Evolutionary conservation across 2,329 filamentous ascomycete species (phyloP).

Genomic region (Talaromyces sp.): DNA sequence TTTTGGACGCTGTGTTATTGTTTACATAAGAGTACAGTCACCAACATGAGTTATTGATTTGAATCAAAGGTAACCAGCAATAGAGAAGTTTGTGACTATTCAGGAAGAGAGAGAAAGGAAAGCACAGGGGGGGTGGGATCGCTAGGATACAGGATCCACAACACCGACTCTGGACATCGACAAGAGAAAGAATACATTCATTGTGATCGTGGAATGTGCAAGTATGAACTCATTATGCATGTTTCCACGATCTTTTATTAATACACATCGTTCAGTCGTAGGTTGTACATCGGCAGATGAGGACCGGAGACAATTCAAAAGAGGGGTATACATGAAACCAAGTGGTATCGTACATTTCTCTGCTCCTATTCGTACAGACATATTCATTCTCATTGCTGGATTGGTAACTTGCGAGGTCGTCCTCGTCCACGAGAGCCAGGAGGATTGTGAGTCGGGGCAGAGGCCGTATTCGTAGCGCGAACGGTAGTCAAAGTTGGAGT

Average conservation of each 20-base stretch:
- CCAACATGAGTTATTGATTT: background rate
- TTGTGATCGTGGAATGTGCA: background rate
- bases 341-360: background rate
- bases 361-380: background rate
- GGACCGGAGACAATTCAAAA: background rate
- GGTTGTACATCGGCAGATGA: background rate
- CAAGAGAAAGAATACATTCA: background rate
- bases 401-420: background rate
- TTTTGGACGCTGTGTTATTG: background rate
- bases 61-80: background rate
- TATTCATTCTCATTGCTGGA: background rate
- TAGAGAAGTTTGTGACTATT: background rate
- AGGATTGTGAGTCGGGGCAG: background rate
- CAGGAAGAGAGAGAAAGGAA: background rate
- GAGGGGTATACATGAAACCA: background rate
- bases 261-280: background rate
- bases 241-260: background rate
- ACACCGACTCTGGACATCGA: background rate
- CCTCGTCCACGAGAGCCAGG: background rate
- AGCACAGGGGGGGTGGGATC: background rate
- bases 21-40: background rate
- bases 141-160: too few species aligned
- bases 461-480: background rate
- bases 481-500: background rate
- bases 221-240: slow-evolving; percentile 1